Evolutionary conservation across 2,329 filamentous ascomycete genomes (phyloP).

Genomic region (Zopfia rhizophila): DNA sequence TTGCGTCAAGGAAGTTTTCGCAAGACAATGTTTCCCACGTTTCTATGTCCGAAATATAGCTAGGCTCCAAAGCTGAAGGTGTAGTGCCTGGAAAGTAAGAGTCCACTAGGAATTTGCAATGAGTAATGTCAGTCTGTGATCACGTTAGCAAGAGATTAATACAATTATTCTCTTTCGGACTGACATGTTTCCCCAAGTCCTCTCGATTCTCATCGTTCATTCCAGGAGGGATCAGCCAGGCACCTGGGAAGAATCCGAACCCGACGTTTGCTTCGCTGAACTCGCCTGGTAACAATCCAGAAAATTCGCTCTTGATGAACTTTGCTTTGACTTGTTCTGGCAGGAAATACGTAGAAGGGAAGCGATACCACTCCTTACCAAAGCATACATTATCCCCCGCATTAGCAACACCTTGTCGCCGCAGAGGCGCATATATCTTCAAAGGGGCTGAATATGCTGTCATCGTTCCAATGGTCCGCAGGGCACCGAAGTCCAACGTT

Average conservation of each 20-base stretch:
- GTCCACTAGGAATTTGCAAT: slow-evolving; percentile 88
- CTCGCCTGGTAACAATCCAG: slow-evolving; percentile 87
- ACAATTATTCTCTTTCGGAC: slow-evolving; percentile 32
- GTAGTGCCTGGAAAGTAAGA: slow-evolving; percentile 75
- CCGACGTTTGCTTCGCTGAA: slow-evolving; percentile 79
- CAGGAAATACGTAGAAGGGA: slow-evolving; percentile 91
- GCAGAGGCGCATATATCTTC: slow-evolving; percentile 74
- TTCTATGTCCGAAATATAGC: slow-evolving; percentile 78
- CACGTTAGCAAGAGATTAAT: slow-evolving; percentile 23
- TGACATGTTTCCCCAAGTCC: slow-evolving; percentile 85
- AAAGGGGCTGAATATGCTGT: slow-evolving; percentile 86
- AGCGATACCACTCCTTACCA: slow-evolving; percentile 98
- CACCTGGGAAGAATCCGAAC: slow-evolving; percentile 81
- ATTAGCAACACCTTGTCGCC: slow-evolving; percentile 64
- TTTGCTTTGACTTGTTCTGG: slow-evolving; percentile 85
- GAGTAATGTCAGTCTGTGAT: slow-evolving; percentile 70
- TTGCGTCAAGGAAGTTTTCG: slow-evolving; percentile 81
- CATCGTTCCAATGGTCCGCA: slow-evolving; percentile 80
- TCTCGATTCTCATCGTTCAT: slow-evolving; percentile 95
- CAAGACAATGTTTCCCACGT: slow-evolving; percentile 84
- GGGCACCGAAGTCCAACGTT: slow-evolving; percentile 72
- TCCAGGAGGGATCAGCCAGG: slow-evolving; percentile 81
- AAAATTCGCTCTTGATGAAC: slow-evolving; percentile 91
- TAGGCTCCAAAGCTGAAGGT: slow-evolving; percentile 77
- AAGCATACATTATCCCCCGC: slow-evolving; percentile 81